A percentile compares a stretch with the other conserved stretches of the same genome.
These are phyloP conservation scores for Rhodofomes roseus DNA, from an alignment of 1,284 basidiomycete species.

Conservation along the genomic window DNA sequence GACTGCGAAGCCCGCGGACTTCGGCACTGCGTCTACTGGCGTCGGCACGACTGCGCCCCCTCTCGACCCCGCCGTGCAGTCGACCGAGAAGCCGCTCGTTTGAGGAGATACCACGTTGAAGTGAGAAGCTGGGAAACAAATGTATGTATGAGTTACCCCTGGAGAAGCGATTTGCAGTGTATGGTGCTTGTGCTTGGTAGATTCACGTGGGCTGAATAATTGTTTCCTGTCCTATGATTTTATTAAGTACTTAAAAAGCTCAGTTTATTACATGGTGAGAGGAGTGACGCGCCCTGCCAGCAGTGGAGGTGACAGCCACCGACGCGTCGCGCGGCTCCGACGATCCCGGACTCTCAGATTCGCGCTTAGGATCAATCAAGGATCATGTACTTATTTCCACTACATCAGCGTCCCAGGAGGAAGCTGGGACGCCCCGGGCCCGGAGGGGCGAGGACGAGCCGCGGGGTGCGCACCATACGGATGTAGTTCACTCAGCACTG, in stretches of 20 bases:
- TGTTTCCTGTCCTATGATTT: no score
- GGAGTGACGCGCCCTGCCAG: no score
- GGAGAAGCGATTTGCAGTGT: no score
- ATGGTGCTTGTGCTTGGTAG: no score
- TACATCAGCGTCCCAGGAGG: not conserved
- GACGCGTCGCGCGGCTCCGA: no score
- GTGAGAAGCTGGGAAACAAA: not conserved
- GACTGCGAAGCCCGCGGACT: constrained; percentile 19
- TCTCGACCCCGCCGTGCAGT: constrained; percentile 11
- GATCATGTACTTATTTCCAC: no score
- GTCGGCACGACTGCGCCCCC: constrained; percentile 18
- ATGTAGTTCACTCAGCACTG: not conserved
- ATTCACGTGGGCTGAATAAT: no score
- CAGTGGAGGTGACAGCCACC: no score
- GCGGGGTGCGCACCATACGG: not conserved
- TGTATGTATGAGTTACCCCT: not conserved
- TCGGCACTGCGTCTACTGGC: constrained; percentile 9
- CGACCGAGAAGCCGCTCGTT: constrained; percentile 5
- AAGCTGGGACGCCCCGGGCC: not conserved
- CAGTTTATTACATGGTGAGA: no score
- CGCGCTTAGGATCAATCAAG: no score
- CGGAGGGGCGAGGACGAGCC: not conserved
- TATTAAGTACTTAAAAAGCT: no score
- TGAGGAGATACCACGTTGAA: not conserved
- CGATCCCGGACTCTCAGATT: no score